phyloP scores from a whole-genome alignment of 2,329 filamentous ascomycete genomes.

The Calonectria pteridis region DNA sequence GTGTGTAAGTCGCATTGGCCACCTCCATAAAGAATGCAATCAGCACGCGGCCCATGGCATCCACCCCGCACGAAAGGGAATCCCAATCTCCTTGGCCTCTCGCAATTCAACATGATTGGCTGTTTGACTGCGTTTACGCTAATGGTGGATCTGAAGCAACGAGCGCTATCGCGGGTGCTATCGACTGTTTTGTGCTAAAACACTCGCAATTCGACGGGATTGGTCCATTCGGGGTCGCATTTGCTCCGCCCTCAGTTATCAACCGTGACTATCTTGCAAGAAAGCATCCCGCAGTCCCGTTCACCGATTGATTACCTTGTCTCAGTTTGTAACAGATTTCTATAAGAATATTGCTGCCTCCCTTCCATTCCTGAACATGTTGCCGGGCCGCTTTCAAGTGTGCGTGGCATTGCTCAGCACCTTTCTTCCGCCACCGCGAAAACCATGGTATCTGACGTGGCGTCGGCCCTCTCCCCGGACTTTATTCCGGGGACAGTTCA shows the following conservation, averaged over 20 bases:
- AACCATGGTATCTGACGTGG: not conserved
- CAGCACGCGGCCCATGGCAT: not conserved
- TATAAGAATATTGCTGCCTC: not conserved
- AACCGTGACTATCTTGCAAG: not conserved
- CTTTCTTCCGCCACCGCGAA: not conserved
- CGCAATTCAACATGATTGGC: not conserved
- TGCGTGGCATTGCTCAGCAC: not conserved
- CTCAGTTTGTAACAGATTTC: not conserved
- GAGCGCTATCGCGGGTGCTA: not conserved
- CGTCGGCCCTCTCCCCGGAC: not conserved
- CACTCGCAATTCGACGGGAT: not conserved
- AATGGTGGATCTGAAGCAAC: not conserved
- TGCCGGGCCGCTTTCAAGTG: too few relatives aligned
- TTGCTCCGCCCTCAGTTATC: not conserved
- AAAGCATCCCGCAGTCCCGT: not conserved
- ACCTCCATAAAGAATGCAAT: not conserved
- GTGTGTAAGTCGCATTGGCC: not conserved
- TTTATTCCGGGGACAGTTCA: constrained; percentile 52
- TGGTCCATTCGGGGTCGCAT: not conserved
- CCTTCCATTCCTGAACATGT: not conserved
- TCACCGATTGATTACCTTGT: not conserved
- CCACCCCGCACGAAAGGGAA: not conserved
- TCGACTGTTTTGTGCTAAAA: not conserved
- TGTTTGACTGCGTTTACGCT: not conserved
- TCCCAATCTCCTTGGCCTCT: not conserved